A percentile compares a stretch with the other conserved stretches of the same genome.
phyloP scores from a whole-genome alignment of 2,329 filamentous ascomycete species.

The Trichoderma citrinoviride region DNA sequence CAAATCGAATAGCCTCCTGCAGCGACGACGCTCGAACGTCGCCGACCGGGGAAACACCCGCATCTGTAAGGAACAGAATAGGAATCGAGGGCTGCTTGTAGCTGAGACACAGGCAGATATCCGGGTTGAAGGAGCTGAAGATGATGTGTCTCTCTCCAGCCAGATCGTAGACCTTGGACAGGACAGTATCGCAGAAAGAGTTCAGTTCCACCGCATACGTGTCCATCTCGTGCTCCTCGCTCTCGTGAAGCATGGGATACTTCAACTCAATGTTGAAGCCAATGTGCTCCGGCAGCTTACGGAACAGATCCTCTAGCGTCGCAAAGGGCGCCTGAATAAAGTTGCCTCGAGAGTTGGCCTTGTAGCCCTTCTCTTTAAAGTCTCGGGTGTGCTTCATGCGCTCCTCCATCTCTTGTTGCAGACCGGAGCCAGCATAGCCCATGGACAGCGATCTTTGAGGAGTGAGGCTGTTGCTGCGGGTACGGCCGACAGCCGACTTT shows the following conservation, averaged over 20 bases:
- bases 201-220: constrained; percentile 94
- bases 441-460: constrained; percentile 55
- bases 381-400: constrained; percentile 97
- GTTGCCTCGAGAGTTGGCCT: constrained; percentile 88
- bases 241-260: constrained; percentile 97
- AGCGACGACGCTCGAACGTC: constrained; percentile 88
- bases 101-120: constrained; percentile 88
- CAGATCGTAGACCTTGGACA: constrained; percentile 85
- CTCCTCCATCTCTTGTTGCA: constrained; percentile 56
- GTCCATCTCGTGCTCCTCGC: constrained; percentile 94
- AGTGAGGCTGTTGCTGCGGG: constrained; percentile 40
- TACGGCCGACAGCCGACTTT: constrained; percentile 23
- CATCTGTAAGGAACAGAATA: constrained; percentile 90
- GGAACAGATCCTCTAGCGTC: constrained; percentile 90
- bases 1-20: constrained; percentile 94
- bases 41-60: constrained; percentile 74
- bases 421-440: constrained; percentile 46
- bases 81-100: constrained; percentile 98
- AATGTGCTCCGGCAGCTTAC: constrained; percentile 73
- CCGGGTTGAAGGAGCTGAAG: constrained; percentile 96
- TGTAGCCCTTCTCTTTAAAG: constrained; percentile 92
- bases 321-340: constrained; percentile 97
- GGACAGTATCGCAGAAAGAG: constrained; percentile 90
- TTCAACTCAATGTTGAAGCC: constrained; percentile 99
- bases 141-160: constrained; percentile 84